A percentile compares a stretch with the other conserved stretches of the same genome.
Conservation (phyloP, 352 stramenopile genomes). For the Phytophthora podocarpi region DNA sequence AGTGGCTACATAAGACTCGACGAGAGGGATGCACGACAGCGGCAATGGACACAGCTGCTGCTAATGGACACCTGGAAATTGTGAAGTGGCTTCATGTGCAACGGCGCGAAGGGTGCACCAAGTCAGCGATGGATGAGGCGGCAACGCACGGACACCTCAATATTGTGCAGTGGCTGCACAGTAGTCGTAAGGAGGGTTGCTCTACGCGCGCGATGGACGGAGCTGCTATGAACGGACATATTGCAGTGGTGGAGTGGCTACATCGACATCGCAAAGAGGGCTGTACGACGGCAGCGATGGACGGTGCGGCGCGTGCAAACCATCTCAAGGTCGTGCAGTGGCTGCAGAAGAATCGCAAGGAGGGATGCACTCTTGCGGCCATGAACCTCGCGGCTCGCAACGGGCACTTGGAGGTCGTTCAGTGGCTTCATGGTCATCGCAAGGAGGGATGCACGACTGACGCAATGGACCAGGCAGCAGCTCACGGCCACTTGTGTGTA, state of each 20-base stretch:
- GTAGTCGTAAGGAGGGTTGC: constrained; percentile 31
- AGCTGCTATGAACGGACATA: constrained; percentile 33
- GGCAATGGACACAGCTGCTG: constrained; percentile 36
- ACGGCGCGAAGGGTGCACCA: constrained; percentile 35
- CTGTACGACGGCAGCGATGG: constrained; percentile 40
- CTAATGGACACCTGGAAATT: constrained; percentile 34
- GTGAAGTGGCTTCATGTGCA: constrained; percentile 36
- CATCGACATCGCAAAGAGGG: constrained; percentile 31
- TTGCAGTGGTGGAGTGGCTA: constrained; percentile 36
- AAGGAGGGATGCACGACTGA: constrained; percentile 33
- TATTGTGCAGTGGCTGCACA: constrained; percentile 35
- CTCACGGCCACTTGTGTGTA: constrained; percentile 30
- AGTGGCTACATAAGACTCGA: constrained; percentile 34
- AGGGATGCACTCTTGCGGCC: constrained; percentile 29
- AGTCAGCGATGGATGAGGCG: constrained; percentile 40
- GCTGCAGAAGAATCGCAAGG: constrained; percentile 35
- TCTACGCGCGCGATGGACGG: constrained; percentile 34
- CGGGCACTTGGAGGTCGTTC: constrained; percentile 32
- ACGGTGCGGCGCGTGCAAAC: constrained; percentile 28
- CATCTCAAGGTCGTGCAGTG: constrained; percentile 38
- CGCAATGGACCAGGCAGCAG: constrained; percentile 39
- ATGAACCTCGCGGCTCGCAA: constrained; percentile 40
- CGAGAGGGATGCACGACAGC: constrained; percentile 35
- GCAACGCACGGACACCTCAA: constrained; percentile 28
- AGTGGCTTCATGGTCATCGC: constrained; percentile 34